phyloP scores from a whole-genome alignment of 2,329 filamentous ascomycete species.

The Bisporella sp. region DNA sequence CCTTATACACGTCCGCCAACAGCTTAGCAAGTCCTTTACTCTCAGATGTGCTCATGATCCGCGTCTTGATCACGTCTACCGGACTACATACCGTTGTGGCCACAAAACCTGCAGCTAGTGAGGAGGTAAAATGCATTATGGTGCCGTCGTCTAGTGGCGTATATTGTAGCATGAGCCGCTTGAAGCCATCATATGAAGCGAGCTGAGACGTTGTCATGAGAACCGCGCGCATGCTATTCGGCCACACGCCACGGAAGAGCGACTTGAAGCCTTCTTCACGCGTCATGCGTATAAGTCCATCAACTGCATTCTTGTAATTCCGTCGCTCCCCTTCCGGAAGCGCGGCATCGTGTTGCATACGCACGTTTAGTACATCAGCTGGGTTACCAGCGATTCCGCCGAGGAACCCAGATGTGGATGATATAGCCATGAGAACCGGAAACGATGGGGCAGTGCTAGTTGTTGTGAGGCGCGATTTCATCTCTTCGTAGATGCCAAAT shows the following conservation, averaged over 20 bases:
- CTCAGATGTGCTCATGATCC: slow-evolving; percentile 68
- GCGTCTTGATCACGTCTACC: slow-evolving; percentile 84
- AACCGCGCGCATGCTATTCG: slow-evolving; percentile 74
- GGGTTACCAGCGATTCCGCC: slow-evolving; percentile 90
- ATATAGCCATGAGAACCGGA: slow-evolving; percentile 72
- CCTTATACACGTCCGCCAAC: slow-evolving; percentile 58
- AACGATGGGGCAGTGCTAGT: slow-evolving; percentile 54
- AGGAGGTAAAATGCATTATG: slow-evolving; percentile 72
- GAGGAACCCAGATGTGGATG: slow-evolving; percentile 75
- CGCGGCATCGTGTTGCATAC: slow-evolving; percentile 91
- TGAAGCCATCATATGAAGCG: slow-evolving; percentile 79
- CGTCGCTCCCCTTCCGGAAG: slow-evolving; percentile 66
- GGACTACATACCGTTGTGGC: slow-evolving; percentile 81
- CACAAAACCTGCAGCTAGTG: slow-evolving; percentile 71
- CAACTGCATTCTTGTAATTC: slow-evolving; percentile 83
- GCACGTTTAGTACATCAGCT: slow-evolving; percentile 92
- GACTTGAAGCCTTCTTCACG: slow-evolving; percentile 69
- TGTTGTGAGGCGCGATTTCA: slow-evolving; percentile 65
- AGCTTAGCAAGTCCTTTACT: slow-evolving; percentile 48
- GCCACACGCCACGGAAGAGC: slow-evolving; percentile 80
- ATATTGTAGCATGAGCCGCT: slow-evolving; percentile 57
- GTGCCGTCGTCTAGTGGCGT: slow-evolving; percentile 62
- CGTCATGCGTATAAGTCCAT: slow-evolving; percentile 83
- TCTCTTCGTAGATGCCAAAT: slow-evolving; percentile 92
- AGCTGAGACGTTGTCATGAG: slow-evolving; percentile 83